Base-by-base conservation (phyloP, 352 stramenopile genomes). In the Globisporangium megalacanthum region DNA sequence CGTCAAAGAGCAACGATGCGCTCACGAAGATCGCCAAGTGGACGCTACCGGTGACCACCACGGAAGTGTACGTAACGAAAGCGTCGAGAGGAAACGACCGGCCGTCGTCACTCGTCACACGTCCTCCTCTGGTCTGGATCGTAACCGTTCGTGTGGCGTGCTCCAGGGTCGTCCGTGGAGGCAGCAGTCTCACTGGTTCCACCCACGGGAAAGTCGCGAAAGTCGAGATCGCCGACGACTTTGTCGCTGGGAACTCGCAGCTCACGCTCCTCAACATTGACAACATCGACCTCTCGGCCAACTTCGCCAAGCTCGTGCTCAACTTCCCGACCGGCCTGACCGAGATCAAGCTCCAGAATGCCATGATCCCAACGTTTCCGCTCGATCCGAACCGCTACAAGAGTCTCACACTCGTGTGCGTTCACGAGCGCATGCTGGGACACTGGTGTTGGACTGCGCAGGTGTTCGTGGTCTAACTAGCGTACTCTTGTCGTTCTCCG, bases 241-340 rank as follows among this genome's bases (percentile, higher is more conserved):
- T 59, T 22, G 44, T 59, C 25, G 19, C 54, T 15, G 46, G 36
- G 9, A 41, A 53, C 29, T 37, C 42, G 42, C 45, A 59, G 33
- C 10, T 59, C 25, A 52, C 6, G 19, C 19, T 15, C 1, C 6
- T 60, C 13, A n/a, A 35, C 6, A 33, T 60, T 14, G 19, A 13
- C 13, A 53, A 53, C 45, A 19, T 60, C 1, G 37, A 60, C 8
- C 35, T 60, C 4, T 4, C n/a, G 20, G 25, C 44, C 1, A 53
- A 3, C 33, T 25, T 31, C 22, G 19, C 46, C 35, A 8, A 2
- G 8, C 20, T 61, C 25, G 10, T 19, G 5, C 7, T 20, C 1
- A 54, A 54, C 25, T 37, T 61, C 13, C 55, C 55, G 41, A 6
- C 33, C 8, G 4, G 17, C 5, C 6, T 61, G 19, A 41, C 8